Evolutionary conservation across 441 rosid genomes (phyloP).

Genomic region (Pelargonium myrrhifolium): DNA sequence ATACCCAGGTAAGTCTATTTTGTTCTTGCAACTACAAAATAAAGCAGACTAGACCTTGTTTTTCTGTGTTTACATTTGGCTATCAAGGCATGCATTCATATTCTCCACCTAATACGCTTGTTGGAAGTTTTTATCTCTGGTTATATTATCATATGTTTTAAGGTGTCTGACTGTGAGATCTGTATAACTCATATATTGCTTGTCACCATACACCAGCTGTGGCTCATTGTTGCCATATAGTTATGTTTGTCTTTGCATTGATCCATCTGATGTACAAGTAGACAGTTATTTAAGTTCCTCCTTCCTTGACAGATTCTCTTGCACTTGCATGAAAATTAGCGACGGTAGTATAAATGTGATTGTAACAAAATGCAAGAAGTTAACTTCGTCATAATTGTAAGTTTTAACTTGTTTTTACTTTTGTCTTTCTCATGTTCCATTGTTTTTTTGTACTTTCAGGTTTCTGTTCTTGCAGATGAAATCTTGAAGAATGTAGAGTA

Average conservation of each 20-base stretch:
- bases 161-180: too few species aligned
- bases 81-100: not conserved
- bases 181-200: too few species aligned
- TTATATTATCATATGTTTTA: not conserved
- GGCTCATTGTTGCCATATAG: not conserved
- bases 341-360: not conserved
- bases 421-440: constrained; percentile 5
- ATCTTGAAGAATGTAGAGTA: constrained; percentile 84
- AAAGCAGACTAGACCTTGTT: not conserved
- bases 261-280: not conserved
- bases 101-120: not conserved
- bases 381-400: not conserved
- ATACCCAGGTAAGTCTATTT: constrained; percentile 59
- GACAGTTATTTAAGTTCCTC: not conserved
- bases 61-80: not conserved
- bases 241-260: not conserved
- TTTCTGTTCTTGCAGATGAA: constrained; percentile 91
- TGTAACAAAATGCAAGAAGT: not conserved
- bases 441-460: constrained; percentile 38
- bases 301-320: not conserved
- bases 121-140: not conserved
- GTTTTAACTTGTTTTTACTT: not conserved
- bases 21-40: not conserved
- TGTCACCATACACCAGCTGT: too few species aligned
- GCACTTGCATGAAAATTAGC: not conserved